These are phyloP conservation scores for Emergomyces pasteurianus DNA, from an alignment of 2,329 filamentous ascomycete genomes.

Conservation along the genomic window DNA sequence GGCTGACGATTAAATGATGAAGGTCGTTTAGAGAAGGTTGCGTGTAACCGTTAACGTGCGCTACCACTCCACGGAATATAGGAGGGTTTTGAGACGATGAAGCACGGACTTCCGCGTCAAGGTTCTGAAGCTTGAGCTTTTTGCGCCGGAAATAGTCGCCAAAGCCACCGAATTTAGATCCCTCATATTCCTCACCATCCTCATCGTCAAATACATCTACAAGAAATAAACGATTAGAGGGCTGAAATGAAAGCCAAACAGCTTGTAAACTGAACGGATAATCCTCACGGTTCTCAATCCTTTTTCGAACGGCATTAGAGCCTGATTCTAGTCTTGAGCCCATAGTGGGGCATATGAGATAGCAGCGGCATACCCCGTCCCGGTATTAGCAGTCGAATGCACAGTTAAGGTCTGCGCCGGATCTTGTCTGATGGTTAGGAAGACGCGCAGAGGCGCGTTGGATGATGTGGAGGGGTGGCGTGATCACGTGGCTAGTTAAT, in stretches of 20 bases:
- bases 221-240: conserved; percentile 5
- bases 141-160: conserved; percentile 87
- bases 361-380: neutral
- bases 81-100: conserved; percentile 57
- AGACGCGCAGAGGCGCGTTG: neutral
- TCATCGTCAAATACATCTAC: conserved; percentile 64
- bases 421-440: neutral
- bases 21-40: conserved; percentile 85
- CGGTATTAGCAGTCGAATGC: neutral
- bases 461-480: neutral
- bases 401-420: neutral
- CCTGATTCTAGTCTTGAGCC: conserved; percentile 51
- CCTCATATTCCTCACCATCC: conserved; percentile 79
- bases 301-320: conserved; percentile 48
- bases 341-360: conserved; percentile 32
- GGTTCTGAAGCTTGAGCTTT: conserved; percentile 93
- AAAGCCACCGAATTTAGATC: conserved; percentile 79
- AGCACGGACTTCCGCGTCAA: conserved; percentile 69
- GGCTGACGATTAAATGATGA: conserved; percentile 72
- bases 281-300: conserved; percentile 46
- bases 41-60: conserved; percentile 90
- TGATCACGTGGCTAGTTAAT: neutral
- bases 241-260: neutral
- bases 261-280: neutral
- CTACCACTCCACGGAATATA: conserved; percentile 84